phyloP scores from a whole-genome alignment of 192 early-diverging fungal species.

The Umbelopsis vinacea region DNA sequence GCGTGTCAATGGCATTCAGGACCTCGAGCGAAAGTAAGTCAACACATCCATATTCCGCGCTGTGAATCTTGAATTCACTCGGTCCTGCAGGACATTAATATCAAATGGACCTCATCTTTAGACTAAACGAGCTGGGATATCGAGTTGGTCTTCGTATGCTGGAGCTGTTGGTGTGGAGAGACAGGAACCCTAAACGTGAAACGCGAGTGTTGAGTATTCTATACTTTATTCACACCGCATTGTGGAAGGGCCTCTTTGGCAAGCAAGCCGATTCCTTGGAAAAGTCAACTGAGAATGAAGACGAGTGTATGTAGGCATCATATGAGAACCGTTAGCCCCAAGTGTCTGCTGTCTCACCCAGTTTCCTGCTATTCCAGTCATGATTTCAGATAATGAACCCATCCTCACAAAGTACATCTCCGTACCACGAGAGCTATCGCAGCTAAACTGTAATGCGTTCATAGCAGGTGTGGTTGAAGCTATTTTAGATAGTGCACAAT shows the following conservation, averaged over 20 bases:
- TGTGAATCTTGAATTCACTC: not conserved
- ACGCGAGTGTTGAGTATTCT: slow-evolving; percentile 87
- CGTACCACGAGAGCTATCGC: slow-evolving; percentile 90
- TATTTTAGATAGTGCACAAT: slow-evolving; percentile 87
- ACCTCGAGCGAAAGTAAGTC: slow-evolving; percentile 89
- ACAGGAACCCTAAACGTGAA: slow-evolving; percentile 88
- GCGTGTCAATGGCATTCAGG: slow-evolving; percentile 91
- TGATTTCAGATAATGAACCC: slow-evolving; percentile 99
- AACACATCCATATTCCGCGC: not conserved
- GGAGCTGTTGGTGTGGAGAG: slow-evolving; percentile 91
- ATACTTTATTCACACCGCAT: slow-evolving; percentile 90
- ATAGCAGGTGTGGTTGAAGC: slow-evolving; percentile 97
- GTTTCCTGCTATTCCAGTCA: slow-evolving; percentile 62
- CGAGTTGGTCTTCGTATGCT: slow-evolving; percentile 88
- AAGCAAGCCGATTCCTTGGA: slow-evolving; percentile 96
- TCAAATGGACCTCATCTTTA: slow-evolving; percentile 23
- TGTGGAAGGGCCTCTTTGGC: slow-evolving; percentile 97
- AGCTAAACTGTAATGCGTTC: slow-evolving; percentile 93
- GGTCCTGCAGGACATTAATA: not conserved
- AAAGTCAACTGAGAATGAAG: slow-evolving; percentile 94
- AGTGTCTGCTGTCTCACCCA: not conserved
- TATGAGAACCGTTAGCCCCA: not conserved
- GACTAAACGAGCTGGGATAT: slow-evolving; percentile 91
- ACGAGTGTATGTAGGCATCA: slow-evolving; percentile 77
- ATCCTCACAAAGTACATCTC: slow-evolving; percentile 88